phyloP scores from a whole-genome alignment of 371 early-diverging fungal genomes.

The Funneliformis caledonium region DNA sequence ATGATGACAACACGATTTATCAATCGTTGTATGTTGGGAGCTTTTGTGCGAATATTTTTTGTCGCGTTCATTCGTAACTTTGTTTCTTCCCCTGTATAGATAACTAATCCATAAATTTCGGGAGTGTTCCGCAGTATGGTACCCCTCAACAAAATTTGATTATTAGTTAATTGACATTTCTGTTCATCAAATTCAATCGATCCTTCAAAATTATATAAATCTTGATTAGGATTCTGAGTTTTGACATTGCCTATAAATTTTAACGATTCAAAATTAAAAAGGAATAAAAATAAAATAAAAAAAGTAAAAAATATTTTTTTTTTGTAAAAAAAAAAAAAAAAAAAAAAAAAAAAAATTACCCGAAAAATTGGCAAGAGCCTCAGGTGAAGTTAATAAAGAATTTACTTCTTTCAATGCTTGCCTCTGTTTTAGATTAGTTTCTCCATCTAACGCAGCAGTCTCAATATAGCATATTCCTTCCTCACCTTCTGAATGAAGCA shows the following conservation, averaged over 20 bases:
- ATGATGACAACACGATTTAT: conserved; percentile 70
- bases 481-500: conserved; percentile 65
- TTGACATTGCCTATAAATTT: conserved; percentile 47
- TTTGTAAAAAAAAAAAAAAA: background rate
- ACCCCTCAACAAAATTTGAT: conserved; percentile 66
- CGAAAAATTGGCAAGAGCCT: conserved; percentile 54
- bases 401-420: conserved; percentile 60
- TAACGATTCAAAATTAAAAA: background rate
- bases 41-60: conserved; percentile 68
- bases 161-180: conserved; percentile 46
- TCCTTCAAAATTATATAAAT: conserved; percentile 71
- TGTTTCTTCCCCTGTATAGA: conserved; percentile 83
- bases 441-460: conserved; percentile 84
- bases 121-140: conserved; percentile 80
- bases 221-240: conserved; percentile 63
- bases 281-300: background rate
- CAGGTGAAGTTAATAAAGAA: conserved; percentile 55
- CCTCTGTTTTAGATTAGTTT: conserved; percentile 80
- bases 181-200: conserved; percentile 51
- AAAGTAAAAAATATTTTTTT: background rate
- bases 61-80: conserved; percentile 78
- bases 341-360: conserved; percentile 41
- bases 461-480: conserved; percentile 75
- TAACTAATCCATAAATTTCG: conserved; percentile 72
- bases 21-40: conserved; percentile 64